Base-by-base conservation (phyloP, 2,329 filamentous ascomycete genomes). In the Sarocladium brachiariae region DNA sequence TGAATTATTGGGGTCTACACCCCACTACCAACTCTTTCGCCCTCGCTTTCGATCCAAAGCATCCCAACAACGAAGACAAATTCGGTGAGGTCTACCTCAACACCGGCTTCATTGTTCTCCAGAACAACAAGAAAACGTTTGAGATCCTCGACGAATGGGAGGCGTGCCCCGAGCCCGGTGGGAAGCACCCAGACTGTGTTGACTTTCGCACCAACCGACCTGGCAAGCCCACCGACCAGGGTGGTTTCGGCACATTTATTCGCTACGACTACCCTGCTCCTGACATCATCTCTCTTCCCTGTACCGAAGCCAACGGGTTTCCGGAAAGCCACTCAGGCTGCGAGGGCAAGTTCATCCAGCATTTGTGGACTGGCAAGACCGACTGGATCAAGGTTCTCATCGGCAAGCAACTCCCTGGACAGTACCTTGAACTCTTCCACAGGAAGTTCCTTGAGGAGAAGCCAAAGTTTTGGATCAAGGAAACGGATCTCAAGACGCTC, bases 91-190 rank as follows among this genome's bases (percentile, higher is more conserved):
- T 65, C 56, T 73, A 69, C 66, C 66, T 71, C 57, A 78, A 78
- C 64, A 75, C 75, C 1, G 75, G 75, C 16, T 77, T 78, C 65
- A 75, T 78, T 59, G 63, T 78, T 34, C 69, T 74, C 3, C 75
- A 78, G 62, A 75, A 76, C 60, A 73, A 73, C 56, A 59, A 66
- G 14, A 69, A 68, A 54, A 74, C 73, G 1, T 69, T 70, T 54
- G 65, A 72, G 27, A 74, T 78, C 31, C 64, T 78, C 34, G 67
- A 72, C 52, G 72, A 71, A 39, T 78, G 75, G 75, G 64, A 66
- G 30, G 61, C 60, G 46, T 73, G 70, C 55, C 64, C 70, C 23
- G 61, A 69, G 38, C 69, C 72, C 9, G 58, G 61, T 39, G 65
- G 65, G 55, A 66, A 63, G 53, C 64, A 63, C 53, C 65, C 67